Conservation (phyloP, 306 rosid genomes). For the Medicago arabica region DNA sequence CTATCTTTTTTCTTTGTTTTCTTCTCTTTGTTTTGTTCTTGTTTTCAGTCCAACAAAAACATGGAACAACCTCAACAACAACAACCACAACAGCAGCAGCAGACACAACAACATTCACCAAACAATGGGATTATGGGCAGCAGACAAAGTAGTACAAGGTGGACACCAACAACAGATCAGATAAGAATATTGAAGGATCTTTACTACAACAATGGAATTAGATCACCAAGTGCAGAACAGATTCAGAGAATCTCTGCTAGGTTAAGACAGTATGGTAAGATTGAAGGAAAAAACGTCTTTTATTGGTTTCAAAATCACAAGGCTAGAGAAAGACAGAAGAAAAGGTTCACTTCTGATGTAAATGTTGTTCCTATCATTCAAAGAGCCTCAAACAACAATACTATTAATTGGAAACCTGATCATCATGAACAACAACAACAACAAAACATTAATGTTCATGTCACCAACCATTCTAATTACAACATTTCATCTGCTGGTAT, state of each 20-base stretch:
- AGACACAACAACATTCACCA: no score
- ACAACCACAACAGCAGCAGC: background rate
- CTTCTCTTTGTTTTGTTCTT: constrained; percentile 44
- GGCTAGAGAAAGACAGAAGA: constrained; percentile 98
- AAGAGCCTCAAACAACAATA: background rate
- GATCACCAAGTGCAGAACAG: constrained; percentile 96
- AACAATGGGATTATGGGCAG: background rate
- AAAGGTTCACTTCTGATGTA: constrained; percentile 62
- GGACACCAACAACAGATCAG: constrained; percentile 97
- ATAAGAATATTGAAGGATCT: constrained; percentile 90
- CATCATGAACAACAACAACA: constrained; percentile 27
- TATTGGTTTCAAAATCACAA: constrained; percentile 98
- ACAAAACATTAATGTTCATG: constrained; percentile 14
- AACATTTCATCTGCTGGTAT: constrained; percentile 56
- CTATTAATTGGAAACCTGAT: constrained; percentile 51
- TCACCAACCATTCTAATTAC: constrained; percentile 58
- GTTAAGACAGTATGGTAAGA: constrained; percentile 92
- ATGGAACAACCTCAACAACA: constrained; percentile 55
- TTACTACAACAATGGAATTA: constrained; percentile 89
- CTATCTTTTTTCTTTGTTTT: constrained; percentile 32
- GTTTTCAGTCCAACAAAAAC: constrained; percentile 23
- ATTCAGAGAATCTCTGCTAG: constrained; percentile 96
- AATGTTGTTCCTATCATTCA: background rate
- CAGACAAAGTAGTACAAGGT: constrained; percentile 89
- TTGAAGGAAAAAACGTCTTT: constrained; percentile 93